Percentiles rank a stretch among this genome's conserved stretches.
Conservation (phyloP, 1,284 basidiomycete species). For the Moesziomyces sp. region DNA sequence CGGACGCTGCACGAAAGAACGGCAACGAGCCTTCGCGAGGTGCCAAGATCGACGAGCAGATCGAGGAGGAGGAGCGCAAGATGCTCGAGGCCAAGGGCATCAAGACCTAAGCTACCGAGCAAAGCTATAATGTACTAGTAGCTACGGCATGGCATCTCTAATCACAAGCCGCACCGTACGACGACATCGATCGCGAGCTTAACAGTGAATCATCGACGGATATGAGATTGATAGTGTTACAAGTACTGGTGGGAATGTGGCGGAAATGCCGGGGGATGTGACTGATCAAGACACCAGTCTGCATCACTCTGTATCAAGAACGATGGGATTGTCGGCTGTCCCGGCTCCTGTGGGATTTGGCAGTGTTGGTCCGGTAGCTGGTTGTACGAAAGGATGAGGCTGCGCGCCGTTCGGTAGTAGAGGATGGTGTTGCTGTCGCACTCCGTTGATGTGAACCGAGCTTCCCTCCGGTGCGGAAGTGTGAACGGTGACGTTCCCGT, state of each 20-base stretch:
- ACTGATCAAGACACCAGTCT: background rate
- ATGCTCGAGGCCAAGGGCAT: constrained; percentile 67
- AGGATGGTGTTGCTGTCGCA: constrained; percentile 46
- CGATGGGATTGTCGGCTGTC: constrained; percentile 33
- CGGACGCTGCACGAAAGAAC: constrained; percentile 65
- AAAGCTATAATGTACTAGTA: background rate
- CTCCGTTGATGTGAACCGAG: constrained; percentile 57
- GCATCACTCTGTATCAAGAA: constrained; percentile 22
- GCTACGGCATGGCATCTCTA: background rate
- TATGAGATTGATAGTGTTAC: too few relatives aligned
- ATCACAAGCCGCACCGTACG: background rate
- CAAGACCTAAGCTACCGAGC: constrained; percentile 14
- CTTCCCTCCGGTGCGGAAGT: constrained; percentile 51
- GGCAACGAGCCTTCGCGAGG: constrained; percentile 75
- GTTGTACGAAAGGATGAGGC: constrained; percentile 1
- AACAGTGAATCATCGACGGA: too few relatives aligned
- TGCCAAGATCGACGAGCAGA: constrained; percentile 74
- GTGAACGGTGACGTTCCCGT: constrained; percentile 59
- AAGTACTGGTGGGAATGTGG: too few relatives aligned
- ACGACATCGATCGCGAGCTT: too few relatives aligned
- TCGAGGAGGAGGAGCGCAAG: constrained; percentile 69
- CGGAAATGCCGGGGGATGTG: background rate
- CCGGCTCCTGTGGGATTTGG: background rate
- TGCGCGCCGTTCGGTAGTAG: constrained; percentile 16
- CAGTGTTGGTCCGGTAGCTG: background rate